Percentiles rank a stretch among this genome's conserved stretches.
phyloP scores from a whole-genome alignment of 306 rosid species.

The Cucurbita maxima region DNA sequence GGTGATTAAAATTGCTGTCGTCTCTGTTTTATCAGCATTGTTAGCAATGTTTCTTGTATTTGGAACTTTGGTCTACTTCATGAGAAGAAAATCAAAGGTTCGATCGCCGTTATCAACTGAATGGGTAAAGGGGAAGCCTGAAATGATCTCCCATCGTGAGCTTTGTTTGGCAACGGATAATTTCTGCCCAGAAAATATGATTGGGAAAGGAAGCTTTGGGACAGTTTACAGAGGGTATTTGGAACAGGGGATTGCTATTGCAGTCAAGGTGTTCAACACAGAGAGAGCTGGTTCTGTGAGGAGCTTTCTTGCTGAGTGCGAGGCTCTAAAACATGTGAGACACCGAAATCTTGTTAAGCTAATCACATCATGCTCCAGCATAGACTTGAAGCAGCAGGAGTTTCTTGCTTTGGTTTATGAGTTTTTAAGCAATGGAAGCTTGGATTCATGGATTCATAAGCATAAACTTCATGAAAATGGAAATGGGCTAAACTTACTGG shows the following conservation, averaged over 20 bases:
- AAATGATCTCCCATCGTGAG: slow-evolving; percentile 36
- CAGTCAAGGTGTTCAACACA: slow-evolving; percentile 49
- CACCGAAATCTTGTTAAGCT: slow-evolving; percentile 55
- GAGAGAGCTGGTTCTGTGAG: slow-evolving; percentile 23
- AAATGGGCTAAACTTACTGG: not conserved
- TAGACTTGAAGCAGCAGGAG: slow-evolving; percentile 35
- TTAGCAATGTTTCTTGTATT: too few relatives aligned
- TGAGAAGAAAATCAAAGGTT: too few relatives aligned
- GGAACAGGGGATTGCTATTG: slow-evolving; percentile 24
- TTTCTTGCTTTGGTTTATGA: slow-evolving; percentile 51
- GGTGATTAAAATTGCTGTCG: too few relatives aligned
- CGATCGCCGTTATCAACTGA: too few relatives aligned
- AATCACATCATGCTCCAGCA: slow-evolving; percentile 63
- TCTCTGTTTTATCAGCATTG: too few relatives aligned
- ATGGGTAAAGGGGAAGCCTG: slow-evolving; percentile 16
- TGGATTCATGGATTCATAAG: slow-evolving; percentile 56
- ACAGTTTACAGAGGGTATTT: slow-evolving; percentile 39
- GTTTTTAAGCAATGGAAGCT: slow-evolving; percentile 36
- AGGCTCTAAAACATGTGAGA: slow-evolving; percentile 37
- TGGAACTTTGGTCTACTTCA: too few relatives aligned
- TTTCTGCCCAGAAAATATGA: slow-evolving; percentile 5
- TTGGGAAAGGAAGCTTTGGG: slow-evolving; percentile 59
- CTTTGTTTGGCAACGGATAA: slow-evolving; percentile 41
- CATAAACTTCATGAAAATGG: slow-evolving; percentile 11
- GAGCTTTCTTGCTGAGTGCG: slow-evolving; percentile 66